Base-by-base conservation (phyloP, 208 protist species). In the Leishmania major region DNA sequence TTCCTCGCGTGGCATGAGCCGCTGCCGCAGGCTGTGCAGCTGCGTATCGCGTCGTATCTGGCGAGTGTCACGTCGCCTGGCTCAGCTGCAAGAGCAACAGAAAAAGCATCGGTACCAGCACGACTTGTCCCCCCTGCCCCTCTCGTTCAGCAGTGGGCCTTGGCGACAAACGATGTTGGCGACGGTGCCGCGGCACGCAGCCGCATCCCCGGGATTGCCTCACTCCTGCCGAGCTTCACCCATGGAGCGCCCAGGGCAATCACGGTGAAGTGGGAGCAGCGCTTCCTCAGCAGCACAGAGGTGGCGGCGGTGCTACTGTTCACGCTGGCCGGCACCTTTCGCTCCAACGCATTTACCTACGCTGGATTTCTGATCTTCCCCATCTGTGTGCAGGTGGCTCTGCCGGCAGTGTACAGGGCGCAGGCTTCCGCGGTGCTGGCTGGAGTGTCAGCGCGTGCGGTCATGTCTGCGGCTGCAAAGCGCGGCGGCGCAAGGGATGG, bases 321-420 rank as follows among this genome's bases (percentile, higher is more conserved):
- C 80, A 80, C 78, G 19, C 13, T 91, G 4, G 90, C 92, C 13
- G 86, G 85, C 40, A 88, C 80, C 40, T 80, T 87, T 19, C 92
- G 93, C 40, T 95, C 93, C 6, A 97, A 97, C 79, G 93, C 80
- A 0, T 87, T 92, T 45, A 75, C 93, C 40, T 91, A 71, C 45
- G 84, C 81, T 7, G 92, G 92, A 53, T 97, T 93, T 79, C 28
- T 95, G 1, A 62, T 90, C n/a, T 95, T 95, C 66, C 93, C 91
- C 25, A 57, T 88, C 31, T 83, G 92, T 51, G n/a, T 95, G 75
- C 90, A 92, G 40, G 3, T 90, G 22, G 45, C 66, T 3, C 80
- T 89, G 37, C 64, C 82, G 43, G 55, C 51, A 11, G 40, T 80
- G 57, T 49, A 85, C 78, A 64, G 40, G 31, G 78, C 76, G n/a